These are phyloP conservation scores for Fomitopsis palustris DNA, from an alignment of 1,284 basidiomycete species.

Conservation along the genomic window DNA sequence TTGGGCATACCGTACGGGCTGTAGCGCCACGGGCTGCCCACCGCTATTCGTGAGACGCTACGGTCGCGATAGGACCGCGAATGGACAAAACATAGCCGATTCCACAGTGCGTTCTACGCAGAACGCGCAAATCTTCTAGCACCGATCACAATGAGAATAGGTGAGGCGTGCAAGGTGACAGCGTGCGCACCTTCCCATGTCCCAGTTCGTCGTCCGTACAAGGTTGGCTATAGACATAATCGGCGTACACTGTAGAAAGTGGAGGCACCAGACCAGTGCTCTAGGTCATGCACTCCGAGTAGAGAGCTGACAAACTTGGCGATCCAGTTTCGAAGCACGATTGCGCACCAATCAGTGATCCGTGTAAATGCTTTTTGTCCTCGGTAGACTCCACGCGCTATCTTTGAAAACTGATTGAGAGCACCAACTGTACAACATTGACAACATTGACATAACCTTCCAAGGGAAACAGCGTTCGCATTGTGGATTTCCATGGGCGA, in stretches of 20 bases:
- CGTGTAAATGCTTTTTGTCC: too few relatives aligned
- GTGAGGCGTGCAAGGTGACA: not conserved
- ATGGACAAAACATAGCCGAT: not conserved
- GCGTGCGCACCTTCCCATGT: slow-evolving; percentile 13
- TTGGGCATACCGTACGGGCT: too few relatives aligned
- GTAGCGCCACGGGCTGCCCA: not conserved
- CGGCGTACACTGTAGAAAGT: slow-evolving; percentile 15
- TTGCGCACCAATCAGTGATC: too few relatives aligned
- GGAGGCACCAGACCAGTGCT: slow-evolving; percentile 14
- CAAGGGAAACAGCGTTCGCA: too few relatives aligned
- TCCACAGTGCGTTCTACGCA: slow-evolving; percentile 5
- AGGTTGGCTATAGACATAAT: slow-evolving; percentile 9
- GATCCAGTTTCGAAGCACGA: too few relatives aligned
- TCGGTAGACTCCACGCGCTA: too few relatives aligned
- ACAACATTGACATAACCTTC: too few relatives aligned
- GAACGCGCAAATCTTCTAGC: not conserved
- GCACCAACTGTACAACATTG: too few relatives aligned
- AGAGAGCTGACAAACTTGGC: slow-evolving; percentile 7
- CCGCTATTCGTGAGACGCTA: slow-evolving; percentile 3
- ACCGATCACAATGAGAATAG: not conserved
- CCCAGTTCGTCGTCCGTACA: slow-evolving; percentile 1
- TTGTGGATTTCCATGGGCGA: too few relatives aligned
- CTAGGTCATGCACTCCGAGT: slow-evolving; percentile 5
- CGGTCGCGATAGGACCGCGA: slow-evolving; percentile 7
- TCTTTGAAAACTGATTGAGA: too few relatives aligned